Evolutionary conservation across 2,329 filamentous ascomycete genomes (phyloP), one percentile per base, ranked within the genome.

Genomic region (Aureobasidium sp.): DNA sequence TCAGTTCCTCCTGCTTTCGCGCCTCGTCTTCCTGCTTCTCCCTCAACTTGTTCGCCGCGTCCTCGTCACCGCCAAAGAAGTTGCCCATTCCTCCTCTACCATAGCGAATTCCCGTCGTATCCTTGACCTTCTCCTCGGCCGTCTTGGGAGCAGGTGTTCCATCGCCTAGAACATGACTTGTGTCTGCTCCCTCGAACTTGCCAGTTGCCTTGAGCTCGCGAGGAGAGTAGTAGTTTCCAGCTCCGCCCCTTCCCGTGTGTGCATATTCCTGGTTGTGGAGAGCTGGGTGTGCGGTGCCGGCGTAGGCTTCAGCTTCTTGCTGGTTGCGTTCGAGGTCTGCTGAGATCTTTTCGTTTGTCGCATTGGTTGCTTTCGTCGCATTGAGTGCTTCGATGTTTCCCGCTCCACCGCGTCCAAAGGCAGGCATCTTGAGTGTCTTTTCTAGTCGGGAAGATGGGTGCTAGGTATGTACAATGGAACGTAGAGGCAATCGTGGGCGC

Each of bases 31-130:
- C 68, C 60, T 67, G 61, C 63, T 62, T 65, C 55, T 63, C 69
- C 41, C 58, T 61, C 55, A 66, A 64, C 41, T 67, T 71, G 50
- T 67, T 62, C 61, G 73, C 72, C 61, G 68, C 67, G 34, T 62
- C 65, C 59, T 74, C 73, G 64, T 67, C 65, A 11, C 67, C 69
- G 29, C 64, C 78, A n/a, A 74, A 69, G 63, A 75, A 77, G 59
- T 80, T 79, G 3, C 78, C 78, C n/a, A 76, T 76, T 7, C 78
- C 78, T 32, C 78, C 78, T 49, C 77, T 68, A 1, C 78, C 78
- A 29, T 53, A 36, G 25, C 63, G 61, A 13, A 59, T 57, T 8
- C 27, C 41, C 29, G 39, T 25, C 13, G 11, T n/a, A 11, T 36
- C 50, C 29, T 48, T 48, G 27, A 36, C 39, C 21, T 47, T 36